Percentiles rank a stretch among this genome's conserved stretches.
Evolutionary conservation across 164 flowering plant genomes (phyloP).

Genomic region (Echeveria elegans): DNA sequence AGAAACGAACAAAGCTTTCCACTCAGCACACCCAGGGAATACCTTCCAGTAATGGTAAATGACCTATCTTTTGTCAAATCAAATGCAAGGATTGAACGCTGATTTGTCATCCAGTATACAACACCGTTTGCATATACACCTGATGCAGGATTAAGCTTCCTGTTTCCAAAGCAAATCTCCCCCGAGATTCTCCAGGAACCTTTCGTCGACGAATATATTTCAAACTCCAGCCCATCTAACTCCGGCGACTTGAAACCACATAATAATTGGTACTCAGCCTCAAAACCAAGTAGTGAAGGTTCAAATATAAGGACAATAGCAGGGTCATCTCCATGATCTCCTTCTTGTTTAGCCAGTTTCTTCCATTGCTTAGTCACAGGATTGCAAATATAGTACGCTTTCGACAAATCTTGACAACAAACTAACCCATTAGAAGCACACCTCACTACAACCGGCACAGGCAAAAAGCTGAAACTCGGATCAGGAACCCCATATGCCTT

Average conservation of each 20-base stretch:
- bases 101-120: conserved; percentile 26
- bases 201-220: conserved; percentile 33
- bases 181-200: conserved; percentile 33
- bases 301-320: conserved; percentile 36
- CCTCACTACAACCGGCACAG: conserved; percentile 32
- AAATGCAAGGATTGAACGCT: conserved; percentile 18
- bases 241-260: conserved; percentile 40
- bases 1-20: conserved; percentile 25
- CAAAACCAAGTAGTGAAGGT: conserved; percentile 37
- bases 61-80: conserved; percentile 31
- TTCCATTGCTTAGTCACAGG: conserved; percentile 42
- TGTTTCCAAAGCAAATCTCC: conserved; percentile 30
- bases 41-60: conserved; percentile 9
- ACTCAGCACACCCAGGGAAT: conserved; percentile 18
- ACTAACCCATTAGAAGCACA: conserved; percentile 41
- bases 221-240: conserved; percentile 40
- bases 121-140: conserved; percentile 30
- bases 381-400: conserved; percentile 43
- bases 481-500: conserved; percentile 43
- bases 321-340: conserved; percentile 35
- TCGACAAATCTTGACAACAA: conserved; percentile 29
- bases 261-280: conserved; percentile 40
- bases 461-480: conserved; percentile 33
- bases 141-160: conserved; percentile 13
- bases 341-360: conserved; percentile 30